Percentiles rank a stretch among this genome's conserved stretches.
Evolutionary conservation across 306 rosid species (phyloP).

Genomic region (Trifolium repens): DNA sequence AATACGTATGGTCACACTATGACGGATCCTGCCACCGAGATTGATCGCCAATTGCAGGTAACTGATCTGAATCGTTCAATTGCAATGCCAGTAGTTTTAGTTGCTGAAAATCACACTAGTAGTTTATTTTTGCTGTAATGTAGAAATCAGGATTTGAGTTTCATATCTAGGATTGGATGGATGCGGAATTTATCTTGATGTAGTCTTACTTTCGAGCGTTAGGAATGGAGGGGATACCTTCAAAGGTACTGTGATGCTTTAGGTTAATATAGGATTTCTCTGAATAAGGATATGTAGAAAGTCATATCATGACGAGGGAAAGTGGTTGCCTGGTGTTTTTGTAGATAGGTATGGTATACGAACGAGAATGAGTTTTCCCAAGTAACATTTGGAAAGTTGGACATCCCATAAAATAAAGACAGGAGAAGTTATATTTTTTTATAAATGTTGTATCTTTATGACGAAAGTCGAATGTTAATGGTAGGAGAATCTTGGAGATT

Average conservation of each 20-base stretch:
- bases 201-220: neutral
- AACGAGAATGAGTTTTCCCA: neutral
- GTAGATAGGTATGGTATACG: neutral
- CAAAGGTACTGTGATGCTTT: neutral
- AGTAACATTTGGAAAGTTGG: neutral
- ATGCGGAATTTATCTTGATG: no score
- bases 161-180: neutral
- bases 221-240: neutral
- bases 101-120: neutral
- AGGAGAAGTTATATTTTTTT: no score
- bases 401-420: no score
- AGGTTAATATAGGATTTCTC: neutral
- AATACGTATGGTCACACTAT: constrained; percentile 84
- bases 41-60: constrained; percentile 94
- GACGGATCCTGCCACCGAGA: constrained; percentile 78
- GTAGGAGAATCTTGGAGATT: neutral
- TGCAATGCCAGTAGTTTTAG: neutral
- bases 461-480: neutral
- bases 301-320: neutral
- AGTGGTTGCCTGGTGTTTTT: neutral
- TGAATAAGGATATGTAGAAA: neutral
- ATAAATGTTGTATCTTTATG: neutral
- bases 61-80: constrained; percentile 2
- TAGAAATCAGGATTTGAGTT: neutral
- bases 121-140: neutral